phyloP scores from a whole-genome alignment of 108 stramenopile genomes.

The Tribonema minus region DNA sequence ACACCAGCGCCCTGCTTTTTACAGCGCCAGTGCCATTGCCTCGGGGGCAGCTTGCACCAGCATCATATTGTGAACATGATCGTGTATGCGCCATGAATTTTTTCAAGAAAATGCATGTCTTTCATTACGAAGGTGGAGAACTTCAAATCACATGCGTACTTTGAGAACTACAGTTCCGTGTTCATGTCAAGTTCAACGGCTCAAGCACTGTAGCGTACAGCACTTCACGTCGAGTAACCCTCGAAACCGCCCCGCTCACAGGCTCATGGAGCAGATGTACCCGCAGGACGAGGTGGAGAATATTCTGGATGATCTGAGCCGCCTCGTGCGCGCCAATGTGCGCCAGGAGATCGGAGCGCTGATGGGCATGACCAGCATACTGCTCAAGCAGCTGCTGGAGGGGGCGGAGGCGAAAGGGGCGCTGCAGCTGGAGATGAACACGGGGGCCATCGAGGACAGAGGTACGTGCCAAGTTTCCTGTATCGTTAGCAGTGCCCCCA shows the following conservation, averaged over 20 bases:
- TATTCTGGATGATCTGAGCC: conserved; percentile 24
- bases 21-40: no score
- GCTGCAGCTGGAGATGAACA: conserved; percentile 10
- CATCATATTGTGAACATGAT: no score
- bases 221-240: not conserved
- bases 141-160: no score
- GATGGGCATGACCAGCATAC: conserved; percentile 19
- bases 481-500: no score
- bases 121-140: no score
- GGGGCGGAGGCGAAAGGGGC: conserved; percentile 29
- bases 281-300: conserved; percentile 31
- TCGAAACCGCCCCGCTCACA: not conserved
- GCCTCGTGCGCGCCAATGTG: conserved; percentile 14
- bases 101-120: no score
- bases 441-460: conserved; percentile 28
- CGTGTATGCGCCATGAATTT: no score
- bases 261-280: conserved; percentile 45
- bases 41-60: no score
- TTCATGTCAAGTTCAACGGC: no score
- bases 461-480: not conserved
- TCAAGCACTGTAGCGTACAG: no score
- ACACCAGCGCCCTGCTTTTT: no score
- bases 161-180: no score
- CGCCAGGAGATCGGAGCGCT: conserved; percentile 40
- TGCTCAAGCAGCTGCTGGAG: conserved; percentile 44